Base-by-base conservation (phyloP, 2,329 filamentous ascomycete species). In the Aspergillus niger region DNA sequence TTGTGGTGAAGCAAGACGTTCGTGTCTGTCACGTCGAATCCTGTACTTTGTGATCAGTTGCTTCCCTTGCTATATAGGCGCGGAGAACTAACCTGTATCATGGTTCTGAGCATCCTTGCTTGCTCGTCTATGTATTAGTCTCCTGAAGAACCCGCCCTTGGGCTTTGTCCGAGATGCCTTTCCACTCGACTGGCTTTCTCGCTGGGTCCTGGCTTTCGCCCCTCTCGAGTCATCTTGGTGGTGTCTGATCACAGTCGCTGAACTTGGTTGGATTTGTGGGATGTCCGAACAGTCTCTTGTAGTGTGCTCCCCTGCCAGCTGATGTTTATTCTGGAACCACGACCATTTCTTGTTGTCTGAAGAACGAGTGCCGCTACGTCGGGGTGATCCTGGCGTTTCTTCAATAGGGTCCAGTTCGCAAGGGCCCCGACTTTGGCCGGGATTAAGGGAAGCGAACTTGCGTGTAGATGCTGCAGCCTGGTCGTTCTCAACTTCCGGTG, bases 111-210 rank as follows among this genome's bases (percentile, higher is more conserved):
- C 58, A 50, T 60, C 62, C 59, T 77, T 79, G 48, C 74, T 78
- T 38, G 78, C 73, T 54, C 76, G 73, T 64, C 81, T 83, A 67
- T 80, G 83, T 47, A 82, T 78, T 55, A 87, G 81, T 55, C 83
- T 79, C 61, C 81, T 83, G 47, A 84, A 76, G 60, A 86, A 79
- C 6, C 81, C 80, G 30, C 73, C 76, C 58, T 82, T 82, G 4
- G 60, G 63, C 55, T 70, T 70, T 41, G 63, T 69, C 10, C 57
- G 68, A 1, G 68, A 57, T 56, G 8, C 53, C 52, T 53, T 64
- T 28, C 20, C 59, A 24, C 7, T 32, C 39, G 15, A 32, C 26
- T 30, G 5, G 24, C n/a, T 28, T 15, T 57, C 59, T 36, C 63
- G 22, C 8, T 32, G 1, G 55, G 54, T 3, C 20, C 55, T 8